Evolutionary conservation across 768 basidiomycete species (phyloP).

Genomic region (Naganishia antarctica): DNA sequence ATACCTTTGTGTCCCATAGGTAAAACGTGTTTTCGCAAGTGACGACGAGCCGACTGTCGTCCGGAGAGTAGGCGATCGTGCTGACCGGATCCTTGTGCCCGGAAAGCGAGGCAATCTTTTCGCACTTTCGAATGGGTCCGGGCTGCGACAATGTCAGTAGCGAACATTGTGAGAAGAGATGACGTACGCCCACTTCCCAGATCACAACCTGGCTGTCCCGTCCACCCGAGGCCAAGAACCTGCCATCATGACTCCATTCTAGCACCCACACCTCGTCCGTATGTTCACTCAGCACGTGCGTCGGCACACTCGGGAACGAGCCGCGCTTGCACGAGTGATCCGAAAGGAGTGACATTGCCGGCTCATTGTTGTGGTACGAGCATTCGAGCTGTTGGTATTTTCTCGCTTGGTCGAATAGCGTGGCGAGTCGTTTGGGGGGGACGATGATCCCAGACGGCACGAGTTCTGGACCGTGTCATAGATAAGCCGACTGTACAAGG

Average conservation of each 20-base stretch:
- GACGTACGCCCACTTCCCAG: constrained; percentile 60
- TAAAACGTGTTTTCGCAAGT: constrained; percentile 74
- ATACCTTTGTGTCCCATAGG: constrained; percentile 84
- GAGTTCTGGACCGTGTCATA: constrained; percentile 57
- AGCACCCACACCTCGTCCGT: constrained; percentile 92
- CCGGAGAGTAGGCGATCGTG: constrained; percentile 85
- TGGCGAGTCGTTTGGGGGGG: constrained; percentile 77
- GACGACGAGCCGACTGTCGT: constrained; percentile 76
- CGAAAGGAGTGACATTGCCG: constrained; percentile 72
- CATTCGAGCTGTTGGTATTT: constrained; percentile 73
- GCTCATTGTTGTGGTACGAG: constrained; percentile 68
- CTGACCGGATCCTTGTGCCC: constrained; percentile 77
- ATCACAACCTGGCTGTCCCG: constrained; percentile 83
- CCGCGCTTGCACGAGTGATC: constrained; percentile 79
- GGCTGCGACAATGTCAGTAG: constrained; percentile 48
- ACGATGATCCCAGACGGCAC: constrained; percentile 91
- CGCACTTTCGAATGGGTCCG: constrained; percentile 57
- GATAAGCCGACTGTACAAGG: not conserved
- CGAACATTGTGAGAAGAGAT: constrained; percentile 51
- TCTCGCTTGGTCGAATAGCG: constrained; percentile 79
- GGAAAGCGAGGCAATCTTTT: constrained; percentile 52
- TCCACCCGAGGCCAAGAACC: constrained; percentile 76
- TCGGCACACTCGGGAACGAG: constrained; percentile 76
- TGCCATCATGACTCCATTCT: constrained; percentile 88
- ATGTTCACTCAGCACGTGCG: constrained; percentile 77